Conservation (phyloP, 2,329 filamentous ascomycete species). For the Hirsutella thompsonii region DNA sequence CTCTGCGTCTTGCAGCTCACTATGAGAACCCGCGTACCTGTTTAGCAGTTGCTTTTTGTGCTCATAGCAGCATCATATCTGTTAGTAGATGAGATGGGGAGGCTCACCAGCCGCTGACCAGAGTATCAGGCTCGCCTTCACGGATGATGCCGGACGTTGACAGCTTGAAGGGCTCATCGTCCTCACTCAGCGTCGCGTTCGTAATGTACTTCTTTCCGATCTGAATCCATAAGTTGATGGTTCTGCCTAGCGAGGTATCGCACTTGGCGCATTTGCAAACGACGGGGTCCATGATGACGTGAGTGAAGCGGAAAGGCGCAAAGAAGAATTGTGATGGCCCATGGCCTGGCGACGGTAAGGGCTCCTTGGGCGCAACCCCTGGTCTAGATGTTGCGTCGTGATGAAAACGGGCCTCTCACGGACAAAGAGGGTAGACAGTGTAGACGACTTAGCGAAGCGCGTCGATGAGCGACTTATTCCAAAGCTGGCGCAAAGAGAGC, state of each 20-base stretch:
- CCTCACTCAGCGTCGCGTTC: constrained; percentile 15
- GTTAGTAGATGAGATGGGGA: constrained; percentile 6
- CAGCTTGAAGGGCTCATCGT: constrained; percentile 8
- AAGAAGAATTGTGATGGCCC: neutral
- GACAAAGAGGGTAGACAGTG: too few relatives aligned
- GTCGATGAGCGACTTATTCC: too few relatives aligned
- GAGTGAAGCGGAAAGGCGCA: neutral
- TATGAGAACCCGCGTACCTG: constrained; percentile 6
- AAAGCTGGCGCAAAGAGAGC: too few relatives aligned
- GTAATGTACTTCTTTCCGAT: constrained; percentile 26
- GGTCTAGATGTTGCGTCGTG: too few relatives aligned
- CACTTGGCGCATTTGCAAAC: constrained; percentile 21
- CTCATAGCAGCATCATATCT: too few relatives aligned
- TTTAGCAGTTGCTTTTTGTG: neutral
- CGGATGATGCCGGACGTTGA: constrained; percentile 12
- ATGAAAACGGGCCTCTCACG: too few relatives aligned
- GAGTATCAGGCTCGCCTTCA: constrained; percentile 18
- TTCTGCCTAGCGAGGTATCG: constrained; percentile 14
- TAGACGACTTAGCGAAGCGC: too few relatives aligned
- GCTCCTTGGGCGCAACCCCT: neutral
- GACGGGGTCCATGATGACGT: constrained; percentile 20
- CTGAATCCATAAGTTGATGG: constrained; percentile 25
- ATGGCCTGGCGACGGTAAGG: neutral
- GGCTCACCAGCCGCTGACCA: constrained; percentile 21
- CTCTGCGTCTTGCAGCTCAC: constrained; percentile 21